phyloP scores from a whole-genome alignment of 495 filamentous ascomycete genomes.

The Amniculicola lignicola region DNA sequence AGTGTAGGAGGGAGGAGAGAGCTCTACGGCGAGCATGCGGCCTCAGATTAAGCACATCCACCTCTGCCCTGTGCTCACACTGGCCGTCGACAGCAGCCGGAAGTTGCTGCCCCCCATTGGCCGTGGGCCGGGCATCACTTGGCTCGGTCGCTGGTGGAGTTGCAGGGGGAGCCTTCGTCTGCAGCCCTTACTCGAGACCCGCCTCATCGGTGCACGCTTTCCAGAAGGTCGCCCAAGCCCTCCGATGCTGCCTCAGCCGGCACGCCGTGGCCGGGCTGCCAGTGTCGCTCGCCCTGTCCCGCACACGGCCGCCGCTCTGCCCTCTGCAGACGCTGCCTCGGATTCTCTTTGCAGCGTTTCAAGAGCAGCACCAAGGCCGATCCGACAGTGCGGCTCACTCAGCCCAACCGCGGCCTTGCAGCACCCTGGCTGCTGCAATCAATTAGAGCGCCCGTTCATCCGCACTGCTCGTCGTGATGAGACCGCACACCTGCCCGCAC shows the following conservation, averaged over 20 bases:
- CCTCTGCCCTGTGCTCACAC: conserved; percentile 13
- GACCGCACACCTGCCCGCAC: background rate
- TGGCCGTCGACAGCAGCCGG: background rate
- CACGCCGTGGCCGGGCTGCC: background rate
- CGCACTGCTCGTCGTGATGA: conserved; percentile 11
- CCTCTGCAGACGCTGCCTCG: background rate
- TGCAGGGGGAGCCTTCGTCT: background rate
- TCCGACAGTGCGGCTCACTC: conserved; percentile 18
- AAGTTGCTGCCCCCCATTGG: conserved; percentile 14
- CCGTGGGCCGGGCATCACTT: background rate
- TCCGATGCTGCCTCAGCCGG: no score
- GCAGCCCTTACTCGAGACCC: conserved; percentile 29
- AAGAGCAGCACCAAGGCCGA: background rate
- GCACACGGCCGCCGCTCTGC: background rate
- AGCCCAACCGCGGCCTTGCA: conserved; percentile 7
- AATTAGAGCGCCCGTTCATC: conserved; percentile 9
- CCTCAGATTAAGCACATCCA: conserved; percentile 3
- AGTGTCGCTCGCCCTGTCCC: background rate
- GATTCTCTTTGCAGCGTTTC: no score
- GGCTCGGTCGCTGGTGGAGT: background rate
- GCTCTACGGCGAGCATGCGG: conserved; percentile 2
- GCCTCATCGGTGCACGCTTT: conserved; percentile 17
- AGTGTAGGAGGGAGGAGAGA: background rate
- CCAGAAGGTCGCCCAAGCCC: conserved; percentile 20
- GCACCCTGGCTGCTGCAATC: background rate